Base-by-base conservation (phyloP, 208 protist genomes). In the Leptomonas seymouri region DNA sequence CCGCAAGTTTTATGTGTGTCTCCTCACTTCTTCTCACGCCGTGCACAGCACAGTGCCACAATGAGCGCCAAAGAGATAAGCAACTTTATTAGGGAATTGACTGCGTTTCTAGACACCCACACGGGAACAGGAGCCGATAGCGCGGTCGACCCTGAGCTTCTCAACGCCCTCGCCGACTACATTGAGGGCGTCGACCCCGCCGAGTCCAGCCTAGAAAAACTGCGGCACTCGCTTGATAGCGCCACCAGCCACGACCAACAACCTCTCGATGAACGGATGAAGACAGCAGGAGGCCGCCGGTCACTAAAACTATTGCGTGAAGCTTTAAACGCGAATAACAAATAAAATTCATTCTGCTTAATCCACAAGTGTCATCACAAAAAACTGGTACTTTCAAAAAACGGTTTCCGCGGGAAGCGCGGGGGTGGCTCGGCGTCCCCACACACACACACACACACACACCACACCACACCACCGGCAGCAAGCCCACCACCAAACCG, bases 161-260 rank as follows among this genome's bases (percentile, higher is more conserved):
- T 76, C 34, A 71, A 66, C 57, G 53, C 55, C 7, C 39, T 76
- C 25, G 71, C 71, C 3, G 71, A 76, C 56, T 76, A 71, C 63
- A 50, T 76, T 39, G 71, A 76, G 55, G 71, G 71, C 18, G 57
- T 49, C 31, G 71, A 76, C 71, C 64, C 71, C 18, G 48, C 25
- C 41, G 63, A 57, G 14, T 42, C 56, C 18, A 60, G 56, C n/a
- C 41, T 76, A 6, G 63, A 71, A 1, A 46, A 59, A 21, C 63
- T 76, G 20, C 49, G 55, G 23, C 14, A 54, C 7, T 49, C 48
- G 11, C 45, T 76, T 11, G 34, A 70, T 16, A 44, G 21, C 20
- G 63, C 71, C 63, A 48, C 41, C 21, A 25, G 25, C 30, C 45
- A 34, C 30, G 30, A 51, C 5, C 46, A 53, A 0, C 9, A 66